These are phyloP conservation scores for Ceratobasidium sp. DNA, from an alignment of 1,284 basidiomycete genomes.

Conservation along the genomic window DNA sequence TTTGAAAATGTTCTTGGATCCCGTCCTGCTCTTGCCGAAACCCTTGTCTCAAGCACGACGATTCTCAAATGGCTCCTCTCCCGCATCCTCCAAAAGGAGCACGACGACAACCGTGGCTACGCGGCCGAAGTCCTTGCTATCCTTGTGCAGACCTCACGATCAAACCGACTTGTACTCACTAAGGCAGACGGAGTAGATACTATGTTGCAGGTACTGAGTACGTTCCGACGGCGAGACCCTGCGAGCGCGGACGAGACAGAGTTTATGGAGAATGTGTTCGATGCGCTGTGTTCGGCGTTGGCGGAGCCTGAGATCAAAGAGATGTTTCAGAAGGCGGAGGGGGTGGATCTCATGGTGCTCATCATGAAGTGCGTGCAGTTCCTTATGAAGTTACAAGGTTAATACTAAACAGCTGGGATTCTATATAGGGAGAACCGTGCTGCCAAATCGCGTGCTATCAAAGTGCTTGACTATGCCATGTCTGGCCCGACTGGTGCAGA, in stretches of 20 bases:
- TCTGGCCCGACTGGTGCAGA: conserved; percentile 79
- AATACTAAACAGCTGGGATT: background rate
- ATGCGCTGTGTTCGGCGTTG: conserved; percentile 85
- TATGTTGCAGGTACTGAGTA: conserved; percentile 83
- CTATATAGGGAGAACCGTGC: conserved; percentile 75
- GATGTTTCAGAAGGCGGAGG: conserved; percentile 90
- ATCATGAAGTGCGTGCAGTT: conserved; percentile 84
- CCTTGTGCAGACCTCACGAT: conserved; percentile 76
- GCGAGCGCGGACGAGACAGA: conserved; percentile 89
- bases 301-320: conserved; percentile 79
- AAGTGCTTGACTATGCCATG: conserved; percentile 90
- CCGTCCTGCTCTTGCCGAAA: conserved; percentile 75
- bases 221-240: conserved; percentile 85
- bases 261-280: conserved; percentile 97
- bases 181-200: conserved; percentile 82
- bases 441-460: conserved; percentile 84
- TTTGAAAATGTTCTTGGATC: conserved; percentile 94
- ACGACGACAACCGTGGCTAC: conserved; percentile 89
- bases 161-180: conserved; percentile 72
- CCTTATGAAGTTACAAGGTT: conserved; percentile 17
- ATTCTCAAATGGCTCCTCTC: conserved; percentile 83
- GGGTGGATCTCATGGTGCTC: conserved; percentile 94
- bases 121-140: conserved; percentile 91
- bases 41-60: conserved; percentile 76
- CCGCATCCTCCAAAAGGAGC: conserved; percentile 75